Base-by-base conservation (phyloP, 805 yeast species). In the Grigorovia jiainica region DNA sequence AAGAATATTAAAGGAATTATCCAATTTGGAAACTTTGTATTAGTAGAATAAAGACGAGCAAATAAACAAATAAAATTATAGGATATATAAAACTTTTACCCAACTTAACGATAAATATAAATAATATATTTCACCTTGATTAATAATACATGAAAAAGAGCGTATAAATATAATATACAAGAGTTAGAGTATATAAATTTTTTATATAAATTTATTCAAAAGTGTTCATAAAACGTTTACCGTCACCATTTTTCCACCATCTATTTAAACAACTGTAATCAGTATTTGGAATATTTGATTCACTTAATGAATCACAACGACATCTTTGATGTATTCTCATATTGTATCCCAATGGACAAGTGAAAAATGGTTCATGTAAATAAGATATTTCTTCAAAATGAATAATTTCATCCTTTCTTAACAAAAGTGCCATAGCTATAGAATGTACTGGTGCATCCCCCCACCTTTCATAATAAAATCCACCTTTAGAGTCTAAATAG, bases 371-470 rank as follows among this genome's bases (percentile, higher is more conserved):
- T 0, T 67, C 60, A 64, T 87, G 96, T 45, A 60, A 68, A 59
- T 87, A 87, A 0, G 95, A 95, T 13, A 87, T 68, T 52, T 86
- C 92, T 45, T 79, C 79, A 59, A 87, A 84, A 66, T 82, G 86
- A 57, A 79, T 82, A 34, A 87, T 62, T 55, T 85, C 81, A 18
- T 67, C 57, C 40, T 66, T 71, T 47, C 78, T 74, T 46, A 84
- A 62, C 38, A 84, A 59, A 34, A 84, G 58, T 1, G 82, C 58
- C 2, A 75, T 78, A 1, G 77, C 95, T 27, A 87, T 66, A 0
- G 92, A 69, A 60, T 87, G 95, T 13, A 87, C 86, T 0, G 96
- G 95, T 0, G 95, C 95, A 64, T 87, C 97, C 17, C 97, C 96
- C 96, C 96, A 87, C 45, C 95, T 66, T 62, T 87, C 95, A 44